Evolutionary conservation across 2,329 filamentous ascomycete genomes (phyloP).

Genomic region (Fusarium buharicum): DNA sequence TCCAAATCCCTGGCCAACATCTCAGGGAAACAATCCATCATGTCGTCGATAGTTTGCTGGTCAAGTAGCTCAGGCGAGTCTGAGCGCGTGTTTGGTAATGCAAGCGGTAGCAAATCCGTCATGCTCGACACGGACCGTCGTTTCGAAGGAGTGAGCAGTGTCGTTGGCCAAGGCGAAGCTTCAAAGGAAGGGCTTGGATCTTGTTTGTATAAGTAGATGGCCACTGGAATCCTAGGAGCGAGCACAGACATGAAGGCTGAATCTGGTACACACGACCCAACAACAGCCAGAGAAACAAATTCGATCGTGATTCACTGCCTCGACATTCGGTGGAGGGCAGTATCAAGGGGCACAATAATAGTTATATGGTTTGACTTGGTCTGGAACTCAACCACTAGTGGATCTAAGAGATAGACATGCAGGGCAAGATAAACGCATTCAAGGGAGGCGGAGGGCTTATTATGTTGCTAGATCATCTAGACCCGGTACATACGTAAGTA

Average conservation of each 20-base stretch:
- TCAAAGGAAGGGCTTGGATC: conserved; percentile 26
- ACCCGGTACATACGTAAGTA: conserved; percentile 6
- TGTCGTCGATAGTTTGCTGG: conserved; percentile 46
- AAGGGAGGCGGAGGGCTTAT: conserved; percentile 35
- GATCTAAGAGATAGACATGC: conserved; percentile 28
- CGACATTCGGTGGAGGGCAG: conserved; percentile 1
- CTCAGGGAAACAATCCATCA: conserved; percentile 63
- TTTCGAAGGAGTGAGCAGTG: conserved; percentile 36
- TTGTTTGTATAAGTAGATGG: conserved; percentile 43
- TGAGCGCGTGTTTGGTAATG: conserved; percentile 47
- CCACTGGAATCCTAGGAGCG: conserved; percentile 34
- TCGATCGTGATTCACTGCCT: conserved; percentile 17
- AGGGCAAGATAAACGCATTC: conserved; percentile 30
- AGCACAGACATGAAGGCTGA: conserved; percentile 31
- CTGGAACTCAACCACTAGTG: conserved; percentile 39
- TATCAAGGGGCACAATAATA: conserved; percentile 23
- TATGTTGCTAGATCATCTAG: conserved; percentile 32
- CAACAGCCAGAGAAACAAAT: conserved; percentile 28
- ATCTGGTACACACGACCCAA: conserved; percentile 14
- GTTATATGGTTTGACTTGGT: conserved; percentile 35
- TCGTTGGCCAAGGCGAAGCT: conserved; percentile 23
- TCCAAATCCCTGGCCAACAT: conserved; percentile 66
- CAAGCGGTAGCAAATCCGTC: conserved; percentile 53
- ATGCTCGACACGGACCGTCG: conserved; percentile 54
- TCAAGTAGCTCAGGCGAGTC: conserved; percentile 36